phyloP scores from a whole-genome alignment of 805 yeast species.

The Spathaspora arborariae region DNA sequence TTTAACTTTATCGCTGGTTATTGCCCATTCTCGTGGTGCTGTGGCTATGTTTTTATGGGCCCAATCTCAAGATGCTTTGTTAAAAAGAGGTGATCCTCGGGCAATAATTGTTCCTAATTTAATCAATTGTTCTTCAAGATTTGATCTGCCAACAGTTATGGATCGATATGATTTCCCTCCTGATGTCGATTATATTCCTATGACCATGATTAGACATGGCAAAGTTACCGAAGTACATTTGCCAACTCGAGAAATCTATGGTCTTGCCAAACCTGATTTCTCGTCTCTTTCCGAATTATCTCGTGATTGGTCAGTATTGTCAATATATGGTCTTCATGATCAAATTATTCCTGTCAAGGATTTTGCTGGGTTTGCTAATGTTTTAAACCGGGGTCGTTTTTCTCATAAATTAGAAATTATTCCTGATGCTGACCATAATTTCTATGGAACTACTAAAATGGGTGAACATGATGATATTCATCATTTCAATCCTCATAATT shows the following conservation, averaged over 20 bases:
- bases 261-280: constrained; percentile 49
- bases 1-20: constrained; percentile 51
- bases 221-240: constrained; percentile 38
- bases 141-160: constrained; percentile 43
- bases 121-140: constrained; percentile 74
- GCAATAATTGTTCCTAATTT: constrained; percentile 56
- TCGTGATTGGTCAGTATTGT: constrained; percentile 49
- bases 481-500: constrained; percentile 30
- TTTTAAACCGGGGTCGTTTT: constrained; percentile 48
- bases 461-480: constrained; percentile 28
- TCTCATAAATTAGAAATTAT: constrained; percentile 53
- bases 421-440: constrained; percentile 78
- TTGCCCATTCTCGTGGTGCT: constrained; percentile 80
- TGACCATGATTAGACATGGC: constrained; percentile 45
- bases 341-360: constrained; percentile 62
- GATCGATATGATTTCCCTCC: constrained; percentile 33
- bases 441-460: constrained; percentile 48
- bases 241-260: constrained; percentile 47
- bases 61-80: constrained; percentile 35
- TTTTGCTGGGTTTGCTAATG: constrained; percentile 53
- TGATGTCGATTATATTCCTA: constrained; percentile 10
- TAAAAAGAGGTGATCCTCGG: constrained; percentile 22
- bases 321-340: constrained; percentile 72
- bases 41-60: constrained; percentile 77
- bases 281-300: constrained; percentile 38